Conservation (phyloP, 495 filamentous ascomycete species). For the Penicillium robsamsonii region DNA sequence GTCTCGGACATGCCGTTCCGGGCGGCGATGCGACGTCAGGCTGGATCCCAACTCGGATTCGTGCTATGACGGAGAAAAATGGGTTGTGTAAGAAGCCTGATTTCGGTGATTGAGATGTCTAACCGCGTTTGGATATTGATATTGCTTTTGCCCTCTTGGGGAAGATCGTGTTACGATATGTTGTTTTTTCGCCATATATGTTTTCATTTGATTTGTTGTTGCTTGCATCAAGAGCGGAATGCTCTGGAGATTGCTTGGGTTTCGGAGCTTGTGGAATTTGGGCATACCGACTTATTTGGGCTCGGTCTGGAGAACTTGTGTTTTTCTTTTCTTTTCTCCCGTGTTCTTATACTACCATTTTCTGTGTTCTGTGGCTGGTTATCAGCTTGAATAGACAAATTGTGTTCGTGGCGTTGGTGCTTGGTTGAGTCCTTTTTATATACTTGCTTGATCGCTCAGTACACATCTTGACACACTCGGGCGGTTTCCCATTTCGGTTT, state of each 20-base stretch:
- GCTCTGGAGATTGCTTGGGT: neutral
- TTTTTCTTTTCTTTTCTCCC: neutral
- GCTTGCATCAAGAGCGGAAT: neutral
- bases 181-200: neutral
- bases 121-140: neutral
- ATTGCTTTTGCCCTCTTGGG: neutral
- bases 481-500: neutral
- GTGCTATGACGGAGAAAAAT: conserved; percentile 31
- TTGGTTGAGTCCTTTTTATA: neutral
- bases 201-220: neutral
- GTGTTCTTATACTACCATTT: conserved; percentile 3
- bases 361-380: neutral
- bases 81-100: conserved; percentile 35
- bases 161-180: neutral
- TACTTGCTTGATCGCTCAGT: neutral
- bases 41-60: conserved; percentile 36
- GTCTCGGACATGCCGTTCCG: conserved; percentile 29
- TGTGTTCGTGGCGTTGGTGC: conserved; percentile 5
- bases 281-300: neutral
- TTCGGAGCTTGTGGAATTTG: neutral
- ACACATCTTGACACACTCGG: neutral
- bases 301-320: neutral
- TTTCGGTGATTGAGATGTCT: conserved; percentile 23
- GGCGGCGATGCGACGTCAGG: conserved; percentile 30
- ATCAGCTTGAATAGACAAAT: neutral